These are phyloP conservation scores for Symbiodinium pilosum DNA, from an alignment of 73 alveolate genomes.

Conservation along the genomic window DNA sequence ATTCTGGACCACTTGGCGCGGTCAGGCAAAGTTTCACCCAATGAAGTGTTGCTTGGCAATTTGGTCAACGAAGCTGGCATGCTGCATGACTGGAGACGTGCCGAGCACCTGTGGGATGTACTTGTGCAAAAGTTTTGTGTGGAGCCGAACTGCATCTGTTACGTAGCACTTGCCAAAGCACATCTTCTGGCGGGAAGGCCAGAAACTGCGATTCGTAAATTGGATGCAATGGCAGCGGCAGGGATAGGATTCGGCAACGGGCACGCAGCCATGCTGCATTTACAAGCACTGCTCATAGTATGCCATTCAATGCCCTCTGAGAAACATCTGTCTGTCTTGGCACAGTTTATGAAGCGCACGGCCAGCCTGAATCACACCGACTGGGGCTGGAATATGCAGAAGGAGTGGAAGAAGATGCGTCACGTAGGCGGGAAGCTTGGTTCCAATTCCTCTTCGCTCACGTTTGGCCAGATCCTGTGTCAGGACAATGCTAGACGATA, in stretches of 20 bases:
- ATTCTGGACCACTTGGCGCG: too few relatives aligned
- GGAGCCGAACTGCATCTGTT: background rate
- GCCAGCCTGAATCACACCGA: background rate
- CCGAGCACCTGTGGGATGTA: background rate
- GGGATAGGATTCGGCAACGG: background rate
- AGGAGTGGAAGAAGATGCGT: background rate
- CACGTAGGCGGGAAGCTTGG: background rate
- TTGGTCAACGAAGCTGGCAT: conserved; percentile 5
- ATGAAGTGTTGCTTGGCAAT: background rate
- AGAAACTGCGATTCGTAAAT: background rate
- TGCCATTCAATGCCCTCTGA: background rate
- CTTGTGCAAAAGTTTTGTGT: background rate
- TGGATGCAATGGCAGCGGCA: background rate
- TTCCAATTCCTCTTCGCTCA: background rate
- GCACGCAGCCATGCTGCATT: background rate
- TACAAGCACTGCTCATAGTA: background rate
- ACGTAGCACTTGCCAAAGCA: background rate
- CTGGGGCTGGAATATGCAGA: background rate
- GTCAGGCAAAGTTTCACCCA: background rate
- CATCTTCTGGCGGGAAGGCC: conserved; percentile 29
- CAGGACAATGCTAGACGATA: background rate
- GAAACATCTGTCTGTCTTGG: background rate
- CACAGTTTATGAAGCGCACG: background rate
- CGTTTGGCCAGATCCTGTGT: background rate
- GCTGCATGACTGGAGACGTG: background rate